A percentile compares a stretch with the other conserved stretches of the same genome.
These are phyloP conservation scores for Endothia cerciana DNA, from an alignment of 2,329 filamentous ascomycete species.

Conservation along the genomic window DNA sequence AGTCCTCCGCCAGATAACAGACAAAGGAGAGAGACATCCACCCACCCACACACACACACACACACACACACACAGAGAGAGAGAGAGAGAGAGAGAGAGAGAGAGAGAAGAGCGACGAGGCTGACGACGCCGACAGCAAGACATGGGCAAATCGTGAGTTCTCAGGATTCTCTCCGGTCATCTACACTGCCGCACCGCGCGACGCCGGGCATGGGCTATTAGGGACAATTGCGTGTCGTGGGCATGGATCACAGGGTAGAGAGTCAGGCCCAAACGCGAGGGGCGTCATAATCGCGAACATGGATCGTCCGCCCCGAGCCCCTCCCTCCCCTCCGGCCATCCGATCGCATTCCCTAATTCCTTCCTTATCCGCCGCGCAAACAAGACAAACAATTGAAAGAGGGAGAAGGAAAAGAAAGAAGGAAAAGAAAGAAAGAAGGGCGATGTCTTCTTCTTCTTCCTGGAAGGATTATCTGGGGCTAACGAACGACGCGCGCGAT, in stretches of 20 bases:
- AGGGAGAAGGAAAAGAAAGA: background rate
- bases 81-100: background rate
- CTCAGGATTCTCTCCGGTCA: conserved; percentile 14
- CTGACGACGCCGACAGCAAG: conserved; percentile 15
- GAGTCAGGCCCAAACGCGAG: background rate
- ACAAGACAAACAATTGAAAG: background rate
- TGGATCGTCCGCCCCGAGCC: conserved; percentile 13
- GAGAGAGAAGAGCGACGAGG: background rate
- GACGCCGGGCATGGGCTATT: background rate
- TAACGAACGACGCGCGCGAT: conserved; percentile 18
- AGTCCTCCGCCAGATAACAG: conserved; percentile 2
- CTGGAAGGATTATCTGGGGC: conserved; percentile 16
- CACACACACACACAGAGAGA: conserved; percentile 13
- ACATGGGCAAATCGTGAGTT: conserved; percentile 62
- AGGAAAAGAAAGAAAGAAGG: background rate
- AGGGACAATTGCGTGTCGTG: conserved; percentile 23
- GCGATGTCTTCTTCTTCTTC: background rate
- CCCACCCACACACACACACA: too few relatives aligned
- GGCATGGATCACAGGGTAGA: background rate
- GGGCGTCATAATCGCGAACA: background rate
- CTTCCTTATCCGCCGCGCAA: background rate
- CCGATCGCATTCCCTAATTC: background rate
- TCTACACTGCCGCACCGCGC: background rate
- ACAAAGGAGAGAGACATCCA: too few relatives aligned
- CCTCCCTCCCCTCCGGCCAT: conserved; percentile 15